These are phyloP conservation scores for Erucastrum elatum DNA, from an alignment of 345 rosid genomes.

Conservation along the genomic window DNA sequence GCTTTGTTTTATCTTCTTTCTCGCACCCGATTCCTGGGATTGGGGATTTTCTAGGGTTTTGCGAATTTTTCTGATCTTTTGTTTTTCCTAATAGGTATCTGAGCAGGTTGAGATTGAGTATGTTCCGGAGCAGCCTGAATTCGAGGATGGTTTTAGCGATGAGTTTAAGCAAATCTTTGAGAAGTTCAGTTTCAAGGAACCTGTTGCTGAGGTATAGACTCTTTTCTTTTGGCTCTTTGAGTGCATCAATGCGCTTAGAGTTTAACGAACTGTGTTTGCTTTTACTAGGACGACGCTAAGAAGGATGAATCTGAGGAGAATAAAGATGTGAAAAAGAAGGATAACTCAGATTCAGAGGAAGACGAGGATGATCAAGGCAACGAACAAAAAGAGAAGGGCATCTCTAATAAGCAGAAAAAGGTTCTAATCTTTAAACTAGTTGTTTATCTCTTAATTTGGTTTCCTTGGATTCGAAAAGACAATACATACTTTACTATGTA, in stretches of 20 bases:
- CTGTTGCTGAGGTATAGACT: constrained; percentile 57
- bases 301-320: constrained; percentile 65
- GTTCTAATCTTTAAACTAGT: constrained; percentile 37
- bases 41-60: constrained; percentile 36
- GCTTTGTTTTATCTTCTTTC: neutral
- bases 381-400: constrained; percentile 71
- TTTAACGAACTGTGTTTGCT: neutral
- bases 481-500: neutral
- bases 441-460: neutral
- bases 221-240: neutral
- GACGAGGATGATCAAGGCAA: constrained; percentile 77
- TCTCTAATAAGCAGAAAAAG: constrained; percentile 87
- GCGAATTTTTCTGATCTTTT: neutral
- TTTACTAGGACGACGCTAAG: constrained; percentile 59
- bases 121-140: constrained; percentile 81
- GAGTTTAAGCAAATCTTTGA: constrained; percentile 81
- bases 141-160: constrained; percentile 78
- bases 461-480: too few species aligned
- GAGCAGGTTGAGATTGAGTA: constrained; percentile 84
- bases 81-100: constrained; percentile 38
- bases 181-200: constrained; percentile 68
- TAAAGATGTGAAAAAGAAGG: constrained; percentile 62
- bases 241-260: neutral
- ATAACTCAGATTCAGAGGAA: constrained; percentile 79
- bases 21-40: neutral